A percentile compares a stretch with the other conserved stretches of the same genome.
Conservation (phyloP, 1,284 basidiomycete genomes). For the Trichosporon sp. region DNA sequence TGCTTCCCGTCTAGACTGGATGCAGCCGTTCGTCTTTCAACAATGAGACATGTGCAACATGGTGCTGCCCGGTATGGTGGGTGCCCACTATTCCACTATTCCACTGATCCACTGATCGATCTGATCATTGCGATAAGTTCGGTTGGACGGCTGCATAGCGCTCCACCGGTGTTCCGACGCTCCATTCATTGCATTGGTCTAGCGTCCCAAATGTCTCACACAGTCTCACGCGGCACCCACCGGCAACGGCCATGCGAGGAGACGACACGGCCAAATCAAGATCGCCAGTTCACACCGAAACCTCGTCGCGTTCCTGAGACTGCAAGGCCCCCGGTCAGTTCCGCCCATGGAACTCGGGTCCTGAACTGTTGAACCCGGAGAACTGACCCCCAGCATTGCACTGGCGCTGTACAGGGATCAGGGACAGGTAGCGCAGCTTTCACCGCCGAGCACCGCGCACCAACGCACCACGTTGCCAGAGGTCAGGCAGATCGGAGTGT, state of each 20-base stretch:
- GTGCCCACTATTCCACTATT: background rate
- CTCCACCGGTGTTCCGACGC: background rate
- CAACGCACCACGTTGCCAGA: background rate
- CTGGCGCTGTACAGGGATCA: background rate
- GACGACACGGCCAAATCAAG: background rate
- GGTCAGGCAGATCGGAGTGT: constrained; percentile 10
- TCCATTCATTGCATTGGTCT: constrained; percentile 1
- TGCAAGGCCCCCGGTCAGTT: constrained; percentile 12
- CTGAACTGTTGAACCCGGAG: background rate
- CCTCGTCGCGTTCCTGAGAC: background rate
- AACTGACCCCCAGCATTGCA: background rate
- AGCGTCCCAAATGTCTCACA: constrained; percentile 1
- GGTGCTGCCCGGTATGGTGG: background rate
- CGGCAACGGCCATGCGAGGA: background rate
- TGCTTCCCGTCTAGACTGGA: constrained; percentile 11
- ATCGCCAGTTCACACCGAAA: constrained; percentile 7
- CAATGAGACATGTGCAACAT: background rate
- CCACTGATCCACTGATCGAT: background rate
- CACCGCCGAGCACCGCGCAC: background rate
- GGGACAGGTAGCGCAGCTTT: background rate
- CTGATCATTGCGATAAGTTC: background rate
- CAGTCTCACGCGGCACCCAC: background rate
- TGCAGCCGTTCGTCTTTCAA: background rate
- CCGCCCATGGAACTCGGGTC: constrained; percentile 7
- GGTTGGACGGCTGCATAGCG: background rate